Evolutionary conservation across 495 filamentous ascomycete genomes (phyloP).

Genomic region (Usnea hakonensis): DNA sequence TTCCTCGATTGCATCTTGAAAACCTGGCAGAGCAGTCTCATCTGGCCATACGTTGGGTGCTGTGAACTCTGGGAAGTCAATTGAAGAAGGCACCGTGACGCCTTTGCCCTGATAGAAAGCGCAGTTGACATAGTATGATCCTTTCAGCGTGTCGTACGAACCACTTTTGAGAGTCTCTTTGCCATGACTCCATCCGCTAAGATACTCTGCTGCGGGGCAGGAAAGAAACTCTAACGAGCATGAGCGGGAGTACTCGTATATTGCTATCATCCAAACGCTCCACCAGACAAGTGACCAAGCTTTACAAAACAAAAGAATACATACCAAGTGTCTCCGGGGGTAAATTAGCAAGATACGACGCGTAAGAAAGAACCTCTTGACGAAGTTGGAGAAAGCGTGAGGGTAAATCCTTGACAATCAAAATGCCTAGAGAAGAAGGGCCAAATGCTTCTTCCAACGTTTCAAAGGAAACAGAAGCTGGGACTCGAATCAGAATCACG

Average conservation of each 20-base stretch:
- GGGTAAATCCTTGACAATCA: constrained; percentile 81
- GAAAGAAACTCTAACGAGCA: constrained; percentile 36
- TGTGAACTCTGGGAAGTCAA: constrained; percentile 58
- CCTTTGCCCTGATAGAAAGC: constrained; percentile 73
- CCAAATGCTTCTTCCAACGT: constrained; percentile 82
- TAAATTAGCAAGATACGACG: constrained; percentile 83
- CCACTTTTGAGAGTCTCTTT: constrained; percentile 78
- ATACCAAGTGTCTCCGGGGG: constrained; percentile 64
- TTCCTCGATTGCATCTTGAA: constrained; percentile 60
- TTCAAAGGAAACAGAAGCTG: constrained; percentile 65
- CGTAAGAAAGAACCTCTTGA: constrained; percentile 68
- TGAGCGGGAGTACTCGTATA: background rate
- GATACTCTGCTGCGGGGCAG: constrained; percentile 46
- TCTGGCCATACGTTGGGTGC: constrained; percentile 79
- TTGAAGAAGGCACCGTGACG: constrained; percentile 53
- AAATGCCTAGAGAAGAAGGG: constrained; percentile 82
- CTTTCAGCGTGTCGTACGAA: constrained; percentile 85
- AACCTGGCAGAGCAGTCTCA: constrained; percentile 58
- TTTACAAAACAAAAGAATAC: constrained; percentile 11
- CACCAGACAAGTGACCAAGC: background rate
- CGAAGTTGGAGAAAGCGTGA: constrained; percentile 59
- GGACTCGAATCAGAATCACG: background rate
- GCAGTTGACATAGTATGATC: constrained; percentile 95
- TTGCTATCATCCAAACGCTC: too few relatives aligned
- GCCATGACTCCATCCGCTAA: constrained; percentile 72